Base-by-base conservation (phyloP, 768 basidiomycete genomes). In the Sarcodon aspratus region DNA sequence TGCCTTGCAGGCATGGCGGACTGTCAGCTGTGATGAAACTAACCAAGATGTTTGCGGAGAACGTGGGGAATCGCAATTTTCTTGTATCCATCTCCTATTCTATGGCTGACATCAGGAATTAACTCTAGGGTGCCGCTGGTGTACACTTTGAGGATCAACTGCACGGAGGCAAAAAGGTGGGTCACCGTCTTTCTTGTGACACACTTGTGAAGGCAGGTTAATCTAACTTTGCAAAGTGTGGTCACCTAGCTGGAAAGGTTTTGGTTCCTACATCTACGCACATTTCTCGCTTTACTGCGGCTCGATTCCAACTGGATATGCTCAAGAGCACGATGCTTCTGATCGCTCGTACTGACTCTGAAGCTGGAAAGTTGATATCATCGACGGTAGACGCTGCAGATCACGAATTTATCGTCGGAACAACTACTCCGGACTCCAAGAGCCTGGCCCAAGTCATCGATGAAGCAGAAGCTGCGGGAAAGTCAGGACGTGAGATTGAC, bases 131-230 rank as follows among this genome's bases (percentile, higher is more conserved):
- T 21, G 87, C 89, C 11, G 77, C 93, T 8, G 94, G 76, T 12
- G 85, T 97, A 45, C 94, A 97, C 63, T 64, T 96, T 17, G 94
- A 97, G 62, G 94, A 97, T 65, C 91, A 95, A 61, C 72, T 95
- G 7, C 89, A 94, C 54, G 94, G 94, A 32, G 89, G 89, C 27
- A 96, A 96, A 70, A 94, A 96, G 69, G 81, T 78, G 46, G 33
- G 62, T 44, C 13, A 35, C 33, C 36, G 33, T 21, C 34, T 36
- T 18, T 5, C 34, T 37, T 35, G 17, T 13, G 9, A n/a, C 5
- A 31, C n/a, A 38, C 21, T 49, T 8, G 7, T n/a, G 18, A 44
- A 21, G 36, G 12, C 36, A 7, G 12, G n/a, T 34, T 45, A 31
- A 45, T 27, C 5, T 45, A 15, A 15, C 38, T 32, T 6, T 32